phyloP scores from a whole-genome alignment of 1,284 basidiomycete species.

The Marasmius sp. region DNA sequence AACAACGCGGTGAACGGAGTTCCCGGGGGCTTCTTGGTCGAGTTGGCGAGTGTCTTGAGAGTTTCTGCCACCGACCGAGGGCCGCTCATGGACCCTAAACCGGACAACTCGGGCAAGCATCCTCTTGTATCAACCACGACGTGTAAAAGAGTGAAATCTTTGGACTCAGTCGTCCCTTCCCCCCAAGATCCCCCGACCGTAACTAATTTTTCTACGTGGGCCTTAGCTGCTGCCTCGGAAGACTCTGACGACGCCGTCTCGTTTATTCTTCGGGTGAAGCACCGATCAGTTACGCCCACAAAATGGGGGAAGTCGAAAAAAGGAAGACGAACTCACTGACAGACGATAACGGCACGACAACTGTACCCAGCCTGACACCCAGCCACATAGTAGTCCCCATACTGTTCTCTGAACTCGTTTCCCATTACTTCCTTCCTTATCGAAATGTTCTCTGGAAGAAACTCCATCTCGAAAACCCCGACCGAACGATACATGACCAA shows the following conservation, averaged over 20 bases:
- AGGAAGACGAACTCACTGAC: constrained; percentile 14
- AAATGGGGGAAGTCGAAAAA: neutral
- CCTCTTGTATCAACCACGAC: constrained; percentile 21
- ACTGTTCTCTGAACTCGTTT: constrained; percentile 14
- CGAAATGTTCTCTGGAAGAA: constrained; percentile 8
- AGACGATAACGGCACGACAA: constrained; percentile 18
- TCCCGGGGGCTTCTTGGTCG: constrained; percentile 14
- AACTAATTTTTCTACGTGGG: constrained; percentile 15
- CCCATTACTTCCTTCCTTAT: constrained; percentile 14
- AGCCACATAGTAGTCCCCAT: constrained; percentile 22
- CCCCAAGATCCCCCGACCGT: constrained; percentile 12
- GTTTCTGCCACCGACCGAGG: constrained; percentile 15
- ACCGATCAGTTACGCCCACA: neutral
- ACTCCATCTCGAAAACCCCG: constrained; percentile 13
- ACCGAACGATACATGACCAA: constrained; percentile 17
- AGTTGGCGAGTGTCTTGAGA: constrained; percentile 11
- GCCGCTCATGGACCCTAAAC: neutral
- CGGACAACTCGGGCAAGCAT: constrained; percentile 12
- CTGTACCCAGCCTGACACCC: constrained; percentile 16
- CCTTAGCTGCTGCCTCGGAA: constrained; percentile 11
- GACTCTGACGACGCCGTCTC: constrained; percentile 12
- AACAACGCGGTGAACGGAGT: constrained; percentile 14
- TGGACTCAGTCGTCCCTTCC: constrained; percentile 10
- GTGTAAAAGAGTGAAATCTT: constrained; percentile 13
- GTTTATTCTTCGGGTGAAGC: constrained; percentile 11